Evolutionary conservation across 345 rosid genomes (phyloP).

Genomic region (Corymbia maculata): DNA sequence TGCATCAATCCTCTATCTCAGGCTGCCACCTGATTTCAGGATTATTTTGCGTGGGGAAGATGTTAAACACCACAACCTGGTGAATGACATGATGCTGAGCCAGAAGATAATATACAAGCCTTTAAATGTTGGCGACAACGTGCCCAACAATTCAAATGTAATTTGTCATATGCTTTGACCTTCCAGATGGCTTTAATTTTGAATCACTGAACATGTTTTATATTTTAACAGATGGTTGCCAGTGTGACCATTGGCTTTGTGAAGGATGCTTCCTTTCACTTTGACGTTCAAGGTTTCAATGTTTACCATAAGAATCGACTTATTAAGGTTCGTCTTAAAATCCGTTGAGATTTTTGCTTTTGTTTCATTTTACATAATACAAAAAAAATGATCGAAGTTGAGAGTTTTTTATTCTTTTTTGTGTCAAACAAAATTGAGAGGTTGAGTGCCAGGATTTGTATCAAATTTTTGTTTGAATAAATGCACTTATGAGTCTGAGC

Average conservation of each 20-base stretch:
- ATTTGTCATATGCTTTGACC: background rate
- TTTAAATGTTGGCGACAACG: slow-evolving; percentile 7
- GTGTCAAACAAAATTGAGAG: background rate
- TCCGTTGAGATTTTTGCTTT: background rate
- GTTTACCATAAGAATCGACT: slow-evolving; percentile 81
- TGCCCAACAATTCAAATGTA: slow-evolving; percentile 21
- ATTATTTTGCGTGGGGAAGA: slow-evolving; percentile 49
- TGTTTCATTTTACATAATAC: background rate
- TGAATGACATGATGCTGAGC: slow-evolving; percentile 50
- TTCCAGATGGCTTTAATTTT: background rate
- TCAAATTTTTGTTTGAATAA: background rate
- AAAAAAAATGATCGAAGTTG: background rate
- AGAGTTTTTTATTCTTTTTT: background rate
- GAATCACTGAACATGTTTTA: background rate
- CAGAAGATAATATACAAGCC: slow-evolving; percentile 43
- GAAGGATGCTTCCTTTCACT: slow-evolving; percentile 66
- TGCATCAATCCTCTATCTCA: slow-evolving; percentile 72
- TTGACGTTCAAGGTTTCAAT: slow-evolving; percentile 74
- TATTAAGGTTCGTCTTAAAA: slow-evolving; percentile 41
- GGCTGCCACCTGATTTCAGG: slow-evolving; percentile 44
- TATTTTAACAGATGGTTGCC: slow-evolving; percentile 37
- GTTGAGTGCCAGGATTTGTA: background rate
- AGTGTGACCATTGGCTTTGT: slow-evolving; percentile 56
- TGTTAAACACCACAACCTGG: slow-evolving; percentile 44
- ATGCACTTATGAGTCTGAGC: background rate